phyloP scores from a whole-genome alignment of 2,329 filamentous ascomycete genomes.

The Zymoseptoria pseudotritici region DNA sequence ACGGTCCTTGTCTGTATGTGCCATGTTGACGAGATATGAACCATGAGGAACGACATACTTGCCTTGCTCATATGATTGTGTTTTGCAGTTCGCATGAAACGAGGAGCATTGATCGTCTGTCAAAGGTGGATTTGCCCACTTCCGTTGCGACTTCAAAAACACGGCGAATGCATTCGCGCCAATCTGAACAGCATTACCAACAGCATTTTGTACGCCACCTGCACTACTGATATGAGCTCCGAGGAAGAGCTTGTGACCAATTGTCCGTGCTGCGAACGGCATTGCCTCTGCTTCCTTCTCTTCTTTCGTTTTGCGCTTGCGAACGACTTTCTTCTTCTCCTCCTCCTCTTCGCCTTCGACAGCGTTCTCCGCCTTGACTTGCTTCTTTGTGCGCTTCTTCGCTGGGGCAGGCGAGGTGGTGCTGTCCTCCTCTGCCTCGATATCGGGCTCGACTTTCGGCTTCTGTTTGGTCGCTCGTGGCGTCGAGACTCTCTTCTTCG shows the following conservation, averaged over 20 bases:
- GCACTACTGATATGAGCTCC: conserved; percentile 89
- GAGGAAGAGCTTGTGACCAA: conserved; percentile 70
- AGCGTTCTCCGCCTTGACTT: conserved; percentile 3
- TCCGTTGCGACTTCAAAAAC: conserved; percentile 93
- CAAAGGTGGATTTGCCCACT: conserved; percentile 81
- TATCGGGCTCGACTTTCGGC: conserved; percentile 5
- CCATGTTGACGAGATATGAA: conserved; percentile 93
- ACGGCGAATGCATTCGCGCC: conserved; percentile 87
- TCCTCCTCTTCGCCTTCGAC: conserved; percentile 6
- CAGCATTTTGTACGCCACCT: conserved; percentile 84
- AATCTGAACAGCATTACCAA: conserved; percentile 42
- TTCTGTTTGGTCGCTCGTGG: conserved; percentile 4
- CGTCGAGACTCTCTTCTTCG: background rate
- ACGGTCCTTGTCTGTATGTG: conserved; percentile 71
- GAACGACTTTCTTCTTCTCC: conserved; percentile 18
- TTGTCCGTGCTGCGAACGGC: conserved; percentile 63
- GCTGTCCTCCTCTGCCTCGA: conserved; percentile 9
- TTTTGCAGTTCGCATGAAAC: conserved; percentile 62
- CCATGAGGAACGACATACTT: conserved; percentile 83
- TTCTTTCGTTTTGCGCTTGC: conserved; percentile 50
- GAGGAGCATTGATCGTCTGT: conserved; percentile 57
- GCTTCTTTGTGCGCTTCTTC: conserved; percentile 11
- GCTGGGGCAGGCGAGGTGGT: conserved; percentile 6
- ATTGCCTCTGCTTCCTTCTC: conserved; percentile 50
- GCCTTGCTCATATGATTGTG: conserved; percentile 63